Evolutionary conservation across 2,329 filamentous ascomycete genomes (phyloP).

Genomic region (Incumbomyces delicatus): DNA sequence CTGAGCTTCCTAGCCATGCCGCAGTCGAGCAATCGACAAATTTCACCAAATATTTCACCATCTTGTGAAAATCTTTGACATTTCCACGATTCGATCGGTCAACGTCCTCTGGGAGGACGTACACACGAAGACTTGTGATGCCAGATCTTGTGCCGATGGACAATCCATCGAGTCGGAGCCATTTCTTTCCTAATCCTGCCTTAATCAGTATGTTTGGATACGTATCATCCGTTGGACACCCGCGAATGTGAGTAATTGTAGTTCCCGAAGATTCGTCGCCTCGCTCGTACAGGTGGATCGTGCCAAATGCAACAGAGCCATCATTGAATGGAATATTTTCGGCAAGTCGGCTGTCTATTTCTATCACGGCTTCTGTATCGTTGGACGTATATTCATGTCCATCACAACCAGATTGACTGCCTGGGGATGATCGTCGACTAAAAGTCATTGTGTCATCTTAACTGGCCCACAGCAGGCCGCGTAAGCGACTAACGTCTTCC

Average conservation of each 20-base stretch:
- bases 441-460: no score
- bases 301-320: slow-evolving; percentile 18
- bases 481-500: no score
- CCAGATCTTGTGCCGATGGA: slow-evolving; percentile 12
- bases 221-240: slow-evolving; percentile 1
- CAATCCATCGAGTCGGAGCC: slow-evolving; percentile 25
- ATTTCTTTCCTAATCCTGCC: slow-evolving; percentile 25
- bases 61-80: slow-evolving; percentile 25
- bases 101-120: slow-evolving; percentile 33
- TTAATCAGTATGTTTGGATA: slow-evolving; percentile 12
- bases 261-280: not conserved
- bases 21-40: slow-evolving; percentile 30
- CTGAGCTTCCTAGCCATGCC: slow-evolving; percentile 29
- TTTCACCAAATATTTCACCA: slow-evolving; percentile 31
- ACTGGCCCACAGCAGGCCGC: no score
- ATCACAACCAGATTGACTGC: no score
- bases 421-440: no score
- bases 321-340: slow-evolving; percentile 6
- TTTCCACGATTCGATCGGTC: slow-evolving; percentile 27
- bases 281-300: slow-evolving; percentile 14
- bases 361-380: not conserved
- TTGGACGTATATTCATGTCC: no score
- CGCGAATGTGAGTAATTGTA: slow-evolving; percentile 12
- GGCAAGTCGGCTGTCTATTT: not conserved
- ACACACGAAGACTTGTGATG: slow-evolving; percentile 26